phyloP scores from a whole-genome alignment of 1,284 basidiomycete species.

The Amylostereum areolatum region DNA sequence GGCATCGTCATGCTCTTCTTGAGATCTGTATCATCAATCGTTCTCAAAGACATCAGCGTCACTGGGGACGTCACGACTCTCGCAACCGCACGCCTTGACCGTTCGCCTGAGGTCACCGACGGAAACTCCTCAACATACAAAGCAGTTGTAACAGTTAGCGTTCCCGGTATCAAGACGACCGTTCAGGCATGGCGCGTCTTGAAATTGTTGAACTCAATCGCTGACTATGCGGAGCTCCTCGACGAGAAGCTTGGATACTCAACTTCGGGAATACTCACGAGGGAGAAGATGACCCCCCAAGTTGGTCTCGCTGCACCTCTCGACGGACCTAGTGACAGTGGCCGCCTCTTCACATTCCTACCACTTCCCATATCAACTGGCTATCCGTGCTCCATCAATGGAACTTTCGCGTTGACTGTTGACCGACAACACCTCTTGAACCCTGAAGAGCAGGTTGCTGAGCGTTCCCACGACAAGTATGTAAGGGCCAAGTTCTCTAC shows the following conservation, averaged over 20 bases:
- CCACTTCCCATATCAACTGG: conserved; percentile 40
- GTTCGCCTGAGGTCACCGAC: conserved; percentile 7
- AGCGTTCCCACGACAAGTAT: conserved; percentile 33
- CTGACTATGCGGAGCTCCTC: conserved; percentile 19
- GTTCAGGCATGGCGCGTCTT: conserved; percentile 20
- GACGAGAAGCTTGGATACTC: too few species aligned
- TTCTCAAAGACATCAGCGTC: conserved; percentile 30
- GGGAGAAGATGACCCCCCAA: conserved; percentile 33
- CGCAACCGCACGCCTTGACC: conserved; percentile 6
- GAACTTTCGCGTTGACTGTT: conserved; percentile 39
- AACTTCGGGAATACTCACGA: conserved; percentile 19
- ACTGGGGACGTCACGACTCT: conserved; percentile 17
- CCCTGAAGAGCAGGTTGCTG: conserved; percentile 31
- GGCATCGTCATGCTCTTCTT: conserved; percentile 40
- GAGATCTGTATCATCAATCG: conserved; percentile 29
- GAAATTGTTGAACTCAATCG: conserved; percentile 18
- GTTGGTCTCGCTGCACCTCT: conserved; percentile 31
- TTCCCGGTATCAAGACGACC: background rate
- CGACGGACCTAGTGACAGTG: conserved; percentile 13
- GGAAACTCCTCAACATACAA: too few species aligned
- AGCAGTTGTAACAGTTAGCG: background rate
- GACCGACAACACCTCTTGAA: conserved; percentile 41
- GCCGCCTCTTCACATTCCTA: conserved; percentile 41
- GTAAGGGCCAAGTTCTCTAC: conserved; percentile 36
- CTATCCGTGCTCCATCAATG: conserved; percentile 41